Conservation (phyloP, 768 basidiomycete species). For the Chalciporus piperatus region DNA sequence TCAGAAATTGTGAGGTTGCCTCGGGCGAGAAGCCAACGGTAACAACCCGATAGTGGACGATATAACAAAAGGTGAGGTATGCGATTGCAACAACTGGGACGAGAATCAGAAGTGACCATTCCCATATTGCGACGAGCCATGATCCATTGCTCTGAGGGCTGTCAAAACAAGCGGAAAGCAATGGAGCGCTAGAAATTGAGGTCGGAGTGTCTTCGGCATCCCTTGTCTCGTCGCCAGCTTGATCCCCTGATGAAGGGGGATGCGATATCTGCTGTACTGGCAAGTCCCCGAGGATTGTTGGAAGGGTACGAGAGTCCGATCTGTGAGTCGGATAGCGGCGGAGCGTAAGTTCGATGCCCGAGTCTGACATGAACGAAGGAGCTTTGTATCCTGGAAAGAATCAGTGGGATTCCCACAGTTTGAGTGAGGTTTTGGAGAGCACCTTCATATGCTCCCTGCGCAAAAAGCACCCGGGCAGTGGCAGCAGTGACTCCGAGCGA, state of each 20-base stretch:
- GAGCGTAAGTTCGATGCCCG: too few species aligned
- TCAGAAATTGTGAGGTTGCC: slow-evolving; percentile 5
- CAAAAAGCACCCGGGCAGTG: too few species aligned
- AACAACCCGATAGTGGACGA: slow-evolving; percentile 16
- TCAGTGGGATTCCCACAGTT: too few species aligned
- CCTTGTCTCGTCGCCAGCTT: neutral
- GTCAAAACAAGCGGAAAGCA: neutral
- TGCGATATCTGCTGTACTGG: neutral
- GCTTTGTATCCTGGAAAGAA: too few species aligned
- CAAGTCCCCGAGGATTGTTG: neutral
- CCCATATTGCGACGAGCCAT: neutral
- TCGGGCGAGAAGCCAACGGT: neutral
- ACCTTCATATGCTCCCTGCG: too few species aligned
- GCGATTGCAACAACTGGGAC: slow-evolving; percentile 2
- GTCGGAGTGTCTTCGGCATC: neutral
- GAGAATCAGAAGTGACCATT: slow-evolving; percentile 6
- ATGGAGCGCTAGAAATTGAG: neutral
- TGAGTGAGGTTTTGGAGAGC: too few species aligned
- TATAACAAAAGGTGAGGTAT: slow-evolving; percentile 17
- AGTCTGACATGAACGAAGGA: too few species aligned
- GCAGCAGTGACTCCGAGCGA: too few species aligned
- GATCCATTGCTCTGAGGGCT: neutral
- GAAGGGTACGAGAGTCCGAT: too few species aligned
- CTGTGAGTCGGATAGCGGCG: too few species aligned
- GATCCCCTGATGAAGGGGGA: neutral